These are phyloP conservation scores for Catharanthus roseus DNA, from an alignment of 257 asterid genomes.

Conservation along the genomic window DNA sequence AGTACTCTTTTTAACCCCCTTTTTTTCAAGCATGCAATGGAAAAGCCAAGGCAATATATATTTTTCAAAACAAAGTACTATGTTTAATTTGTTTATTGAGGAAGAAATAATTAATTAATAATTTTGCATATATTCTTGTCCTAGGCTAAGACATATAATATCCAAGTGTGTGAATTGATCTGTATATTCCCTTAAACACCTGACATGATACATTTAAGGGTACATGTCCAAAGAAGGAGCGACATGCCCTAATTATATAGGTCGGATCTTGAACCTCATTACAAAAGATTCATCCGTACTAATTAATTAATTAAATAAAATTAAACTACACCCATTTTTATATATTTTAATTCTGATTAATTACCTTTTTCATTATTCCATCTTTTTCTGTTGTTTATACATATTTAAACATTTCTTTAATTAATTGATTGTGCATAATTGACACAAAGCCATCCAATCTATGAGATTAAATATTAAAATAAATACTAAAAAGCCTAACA, in stretches of 20 bases:
- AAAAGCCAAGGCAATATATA: background rate
- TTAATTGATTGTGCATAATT: slow-evolving; percentile 10
- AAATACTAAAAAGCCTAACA: slow-evolving; percentile 18
- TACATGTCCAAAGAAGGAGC: slow-evolving; percentile 59
- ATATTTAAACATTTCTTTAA: slow-evolving; percentile 9
- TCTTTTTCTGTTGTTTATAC: too few relatives aligned
- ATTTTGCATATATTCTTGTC: slow-evolving; percentile 2
- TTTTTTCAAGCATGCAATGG: slow-evolving; percentile 15
- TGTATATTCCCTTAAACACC: slow-evolving; percentile 5
- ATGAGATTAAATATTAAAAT: slow-evolving; percentile 3
- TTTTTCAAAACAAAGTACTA: background rate
- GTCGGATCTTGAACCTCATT: slow-evolving; percentile 30
- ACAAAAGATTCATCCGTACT: slow-evolving; percentile 20
- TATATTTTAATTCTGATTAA: too few relatives aligned
- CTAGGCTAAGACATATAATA: background rate
- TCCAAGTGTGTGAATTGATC: background rate
- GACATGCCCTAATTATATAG: slow-evolving; percentile 65
- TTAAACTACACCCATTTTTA: too few relatives aligned
- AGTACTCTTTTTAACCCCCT: background rate
- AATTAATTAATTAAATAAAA: too few relatives aligned
- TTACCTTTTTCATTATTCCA: slow-evolving; percentile 2
- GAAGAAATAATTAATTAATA: background rate
- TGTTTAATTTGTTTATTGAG: background rate
- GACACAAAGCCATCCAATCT: slow-evolving; percentile 8
- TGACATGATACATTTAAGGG: slow-evolving; percentile 47